Evolutionary conservation across 1,284 basidiomycete species (phyloP).

Genomic region (Apiotrichum siamense): DNA sequence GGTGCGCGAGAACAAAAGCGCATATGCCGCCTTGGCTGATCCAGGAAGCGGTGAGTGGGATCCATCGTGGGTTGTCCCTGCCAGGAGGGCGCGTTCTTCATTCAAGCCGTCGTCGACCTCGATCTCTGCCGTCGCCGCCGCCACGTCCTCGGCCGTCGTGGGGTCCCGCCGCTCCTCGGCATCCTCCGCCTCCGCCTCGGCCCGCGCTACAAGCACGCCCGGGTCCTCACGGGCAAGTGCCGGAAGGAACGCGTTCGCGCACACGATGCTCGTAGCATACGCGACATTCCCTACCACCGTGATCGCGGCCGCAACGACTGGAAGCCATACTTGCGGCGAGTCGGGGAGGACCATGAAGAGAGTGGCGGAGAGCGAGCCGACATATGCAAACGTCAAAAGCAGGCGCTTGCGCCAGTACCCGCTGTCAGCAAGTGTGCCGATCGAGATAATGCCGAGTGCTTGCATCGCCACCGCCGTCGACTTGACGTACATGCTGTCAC

Average conservation of each 20-base stretch:
- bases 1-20: constrained; percentile 57
- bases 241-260: constrained; percentile 83
- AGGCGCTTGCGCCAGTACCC: constrained; percentile 70
- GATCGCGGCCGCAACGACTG: constrained; percentile 60
- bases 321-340: constrained; percentile 57
- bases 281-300: constrained; percentile 71
- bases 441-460: constrained; percentile 80
- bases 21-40: constrained; percentile 46
- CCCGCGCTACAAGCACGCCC: constrained; percentile 53
- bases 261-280: constrained; percentile 76
- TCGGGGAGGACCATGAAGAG: constrained; percentile 69
- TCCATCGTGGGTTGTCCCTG: constrained; percentile 1
- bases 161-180: too few relatives aligned
- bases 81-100: constrained; percentile 22
- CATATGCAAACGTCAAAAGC: constrained; percentile 63
- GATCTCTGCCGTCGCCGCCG: background rate
- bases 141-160: background rate
- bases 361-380: constrained; percentile 61
- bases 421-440: constrained; percentile 79
- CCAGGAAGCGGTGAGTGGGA: background rate
- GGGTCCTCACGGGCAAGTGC: constrained; percentile 59
- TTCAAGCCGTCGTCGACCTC: constrained; percentile 4
- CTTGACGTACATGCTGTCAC: constrained; percentile 69
- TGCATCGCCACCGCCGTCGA: constrained; percentile 78
- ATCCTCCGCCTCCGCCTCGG: constrained; percentile 27